These are phyloP conservation scores for Fraxinus platypoda DNA, from an alignment of 305 asterid species.

Conservation along the genomic window DNA sequence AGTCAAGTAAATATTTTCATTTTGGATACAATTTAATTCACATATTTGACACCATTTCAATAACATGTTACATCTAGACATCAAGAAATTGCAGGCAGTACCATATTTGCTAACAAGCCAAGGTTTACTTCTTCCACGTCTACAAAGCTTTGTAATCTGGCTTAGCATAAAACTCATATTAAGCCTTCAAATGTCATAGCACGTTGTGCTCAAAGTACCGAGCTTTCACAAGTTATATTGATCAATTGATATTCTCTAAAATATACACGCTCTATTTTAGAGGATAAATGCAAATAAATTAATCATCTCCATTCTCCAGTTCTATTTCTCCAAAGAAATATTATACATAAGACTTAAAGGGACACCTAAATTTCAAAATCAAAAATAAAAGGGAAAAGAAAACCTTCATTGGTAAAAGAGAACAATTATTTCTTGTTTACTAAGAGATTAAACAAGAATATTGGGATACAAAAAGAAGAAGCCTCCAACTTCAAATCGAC, in stretches of 20 bases:
- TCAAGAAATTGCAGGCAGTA: slow-evolving; percentile 6
- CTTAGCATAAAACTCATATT: not conserved
- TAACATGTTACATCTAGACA: not conserved
- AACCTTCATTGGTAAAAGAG: not conserved
- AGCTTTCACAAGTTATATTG: not conserved
- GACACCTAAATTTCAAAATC: not conserved
- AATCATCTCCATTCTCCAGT: slow-evolving; percentile 3
- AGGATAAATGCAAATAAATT: not conserved
- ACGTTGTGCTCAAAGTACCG: not conserved
- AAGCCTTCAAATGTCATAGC: not conserved
- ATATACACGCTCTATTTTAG: not conserved
- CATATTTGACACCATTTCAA: slow-evolving; percentile 1
- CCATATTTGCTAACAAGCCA: not conserved
- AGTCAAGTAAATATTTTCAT: not conserved
- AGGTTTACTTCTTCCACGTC: not conserved
- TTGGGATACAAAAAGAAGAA: not conserved
- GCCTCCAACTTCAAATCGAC: not conserved
- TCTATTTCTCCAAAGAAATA: not conserved
- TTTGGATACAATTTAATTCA: not conserved
- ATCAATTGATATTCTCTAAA: not conserved
- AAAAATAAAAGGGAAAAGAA: not conserved
- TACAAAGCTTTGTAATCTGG: not conserved
- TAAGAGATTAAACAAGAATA: not conserved
- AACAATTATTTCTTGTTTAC: not conserved
- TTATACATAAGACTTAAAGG: not conserved